Percentiles rank a stretch among this genome's conserved stretches.
These are phyloP conservation scores for Nitzschia putrida DNA, from an alignment of 108 stramenopile genomes.

Conservation along the genomic window DNA sequence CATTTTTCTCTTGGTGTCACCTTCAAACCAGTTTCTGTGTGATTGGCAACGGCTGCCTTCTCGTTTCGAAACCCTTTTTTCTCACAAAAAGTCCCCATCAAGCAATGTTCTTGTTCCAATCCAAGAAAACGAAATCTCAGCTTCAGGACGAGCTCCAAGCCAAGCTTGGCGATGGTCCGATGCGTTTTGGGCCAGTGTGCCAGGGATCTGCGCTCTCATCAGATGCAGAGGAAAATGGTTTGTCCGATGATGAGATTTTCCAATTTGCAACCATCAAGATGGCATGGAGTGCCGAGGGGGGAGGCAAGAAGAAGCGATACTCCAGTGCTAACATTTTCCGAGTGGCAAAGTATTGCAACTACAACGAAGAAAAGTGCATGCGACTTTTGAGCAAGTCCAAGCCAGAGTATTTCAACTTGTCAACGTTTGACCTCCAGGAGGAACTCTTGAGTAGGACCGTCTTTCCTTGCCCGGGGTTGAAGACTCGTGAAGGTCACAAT, in stretches of 20 bases:
- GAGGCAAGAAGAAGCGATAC: background rate
- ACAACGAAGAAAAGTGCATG: background rate
- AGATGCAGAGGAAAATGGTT: background rate
- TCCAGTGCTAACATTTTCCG: conserved; percentile 6
- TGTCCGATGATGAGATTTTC: background rate
- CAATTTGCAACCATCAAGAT: conserved; percentile 4
- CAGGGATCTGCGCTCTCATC: background rate
- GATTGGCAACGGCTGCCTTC: no score
- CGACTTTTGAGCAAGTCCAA: background rate
- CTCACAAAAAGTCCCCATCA: no score
- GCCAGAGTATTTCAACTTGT: background rate
- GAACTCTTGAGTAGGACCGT: conserved; percentile 38
- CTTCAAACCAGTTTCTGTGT: no score
- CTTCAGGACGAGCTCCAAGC: background rate
- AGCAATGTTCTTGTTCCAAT: background rate
- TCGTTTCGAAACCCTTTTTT: no score
- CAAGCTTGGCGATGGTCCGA: conserved; percentile 2
- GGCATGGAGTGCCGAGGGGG: background rate
- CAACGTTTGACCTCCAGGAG: conserved; percentile 10
- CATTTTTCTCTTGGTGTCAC: no score
- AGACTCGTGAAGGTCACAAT: conserved; percentile 42
- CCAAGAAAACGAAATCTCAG: conserved; percentile 15
- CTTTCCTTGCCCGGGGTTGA: conserved; percentile 51
- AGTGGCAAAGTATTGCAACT: background rate
- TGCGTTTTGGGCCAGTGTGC: conserved; percentile 14